These are phyloP conservation scores for Suillus alpinus DNA, from an alignment of 768 basidiomycete species.

Conservation along the genomic window DNA sequence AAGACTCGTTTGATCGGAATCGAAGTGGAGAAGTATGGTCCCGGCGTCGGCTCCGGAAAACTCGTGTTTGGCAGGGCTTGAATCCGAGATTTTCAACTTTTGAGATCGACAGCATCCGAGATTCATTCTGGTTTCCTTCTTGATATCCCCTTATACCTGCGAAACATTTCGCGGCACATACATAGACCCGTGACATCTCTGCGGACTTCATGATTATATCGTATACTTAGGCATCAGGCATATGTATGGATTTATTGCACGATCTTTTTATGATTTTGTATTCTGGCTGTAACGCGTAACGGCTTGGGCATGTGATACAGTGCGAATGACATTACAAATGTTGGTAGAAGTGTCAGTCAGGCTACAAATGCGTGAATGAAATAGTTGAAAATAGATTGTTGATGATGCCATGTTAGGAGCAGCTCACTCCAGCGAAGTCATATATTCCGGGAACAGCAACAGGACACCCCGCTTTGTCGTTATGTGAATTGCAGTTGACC, in stretches of 20 bases:
- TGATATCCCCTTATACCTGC: not conserved
- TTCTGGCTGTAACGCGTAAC: not conserved
- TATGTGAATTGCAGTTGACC: constrained; percentile 49
- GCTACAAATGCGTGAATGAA: not conserved
- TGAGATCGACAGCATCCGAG: not conserved
- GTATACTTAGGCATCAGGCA: not conserved
- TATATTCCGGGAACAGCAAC: constrained; percentile 45
- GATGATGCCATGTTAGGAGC: constrained; percentile 23
- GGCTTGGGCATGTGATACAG: not conserved
- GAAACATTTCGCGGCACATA: not conserved
- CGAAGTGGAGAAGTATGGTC: constrained; percentile 49
- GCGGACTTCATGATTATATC: not conserved
- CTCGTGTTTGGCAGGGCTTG: constrained; percentile 46
- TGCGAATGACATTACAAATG: not conserved
- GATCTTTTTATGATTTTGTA: constrained; percentile 3
- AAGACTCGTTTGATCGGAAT: constrained; percentile 61
- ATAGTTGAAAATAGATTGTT: not conserved
- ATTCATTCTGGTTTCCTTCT: not conserved
- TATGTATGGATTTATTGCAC: constrained; percentile 1
- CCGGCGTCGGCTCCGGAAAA: constrained; percentile 41
- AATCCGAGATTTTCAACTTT: constrained; percentile 7
- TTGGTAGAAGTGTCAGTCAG: not conserved
- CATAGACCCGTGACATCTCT: not conserved
- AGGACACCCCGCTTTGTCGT: constrained; percentile 42
- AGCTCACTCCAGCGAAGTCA: constrained; percentile 38